Conservation (phyloP, 108 stramenopile genomes). For the Fragilariopsis cylindrus region DNA sequence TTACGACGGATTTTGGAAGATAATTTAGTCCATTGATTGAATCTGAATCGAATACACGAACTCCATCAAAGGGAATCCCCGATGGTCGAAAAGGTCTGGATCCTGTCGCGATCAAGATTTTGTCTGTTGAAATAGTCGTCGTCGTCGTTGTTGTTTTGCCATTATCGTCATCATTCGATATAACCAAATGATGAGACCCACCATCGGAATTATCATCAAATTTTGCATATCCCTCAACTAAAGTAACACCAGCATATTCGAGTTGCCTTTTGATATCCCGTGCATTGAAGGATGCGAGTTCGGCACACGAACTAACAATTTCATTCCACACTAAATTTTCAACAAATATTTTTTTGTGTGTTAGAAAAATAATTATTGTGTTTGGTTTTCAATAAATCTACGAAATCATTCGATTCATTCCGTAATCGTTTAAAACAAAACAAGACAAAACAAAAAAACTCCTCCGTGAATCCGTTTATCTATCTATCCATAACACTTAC, state of each 20-base stretch:
- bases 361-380: no score
- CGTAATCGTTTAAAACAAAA: no score
- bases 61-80: slow-evolving; percentile 79
- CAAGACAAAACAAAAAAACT: no score
- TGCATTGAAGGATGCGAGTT: slow-evolving; percentile 73
- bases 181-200: slow-evolving; percentile 44
- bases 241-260: slow-evolving; percentile 60
- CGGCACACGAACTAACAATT: slow-evolving; percentile 64
- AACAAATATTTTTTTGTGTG: no score
- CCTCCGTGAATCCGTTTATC: no score
- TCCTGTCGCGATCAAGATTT: slow-evolving; percentile 70
- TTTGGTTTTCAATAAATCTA: no score
- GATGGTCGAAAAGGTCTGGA: slow-evolving; percentile 67
- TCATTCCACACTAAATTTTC: slow-evolving; percentile 60
- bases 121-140: slow-evolving; percentile 29
- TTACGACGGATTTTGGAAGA: slow-evolving; percentile 75
- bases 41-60: slow-evolving; percentile 75
- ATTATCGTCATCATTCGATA: slow-evolving; percentile 32
- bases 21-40: slow-evolving; percentile 61
- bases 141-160: slow-evolving; percentile 8
- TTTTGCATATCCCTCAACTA: slow-evolving; percentile 57
- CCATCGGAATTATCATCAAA: slow-evolving; percentile 54
- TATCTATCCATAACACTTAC: no score
- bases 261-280: slow-evolving; percentile 63
- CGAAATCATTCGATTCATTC: no score